A percentile compares a stretch with the other conserved stretches of the same genome.
These are phyloP conservation scores for Ganoderma multipileum DNA, from an alignment of 1,284 basidiomycete genomes.

Conservation along the genomic window DNA sequence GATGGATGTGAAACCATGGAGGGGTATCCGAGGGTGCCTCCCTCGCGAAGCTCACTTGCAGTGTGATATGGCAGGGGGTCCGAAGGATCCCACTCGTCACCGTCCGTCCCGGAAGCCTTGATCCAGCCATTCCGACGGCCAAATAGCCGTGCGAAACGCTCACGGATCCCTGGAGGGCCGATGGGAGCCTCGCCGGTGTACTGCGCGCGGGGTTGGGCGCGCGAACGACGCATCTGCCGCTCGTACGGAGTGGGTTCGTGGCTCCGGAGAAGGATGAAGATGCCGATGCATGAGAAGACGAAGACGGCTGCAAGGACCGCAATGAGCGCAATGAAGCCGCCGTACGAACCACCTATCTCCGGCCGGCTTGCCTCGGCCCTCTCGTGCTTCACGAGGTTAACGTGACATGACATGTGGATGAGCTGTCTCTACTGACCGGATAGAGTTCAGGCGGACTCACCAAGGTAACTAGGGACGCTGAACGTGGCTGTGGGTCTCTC, in stretches of 20 bases:
- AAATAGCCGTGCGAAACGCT: constrained; percentile 37
- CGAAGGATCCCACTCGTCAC: constrained; percentile 40
- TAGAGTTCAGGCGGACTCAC: constrained; percentile 3
- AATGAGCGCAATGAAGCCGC: constrained; percentile 44
- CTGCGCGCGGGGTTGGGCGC: constrained; percentile 23
- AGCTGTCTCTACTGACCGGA: background rate
- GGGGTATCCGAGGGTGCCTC: constrained; percentile 16
- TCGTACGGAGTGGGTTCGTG: constrained; percentile 41
- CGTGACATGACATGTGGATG: background rate
- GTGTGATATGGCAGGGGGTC: constrained; percentile 19
- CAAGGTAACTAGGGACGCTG: constrained; percentile 16
- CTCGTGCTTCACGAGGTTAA: constrained; percentile 15
- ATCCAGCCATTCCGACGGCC: constrained; percentile 38
- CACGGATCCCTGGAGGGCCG: constrained; percentile 36
- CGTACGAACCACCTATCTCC: constrained; percentile 40
- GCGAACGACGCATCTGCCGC: constrained; percentile 35
- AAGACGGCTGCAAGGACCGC: constrained; percentile 42
- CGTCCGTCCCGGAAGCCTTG: constrained; percentile 35
- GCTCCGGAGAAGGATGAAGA: constrained; percentile 45
- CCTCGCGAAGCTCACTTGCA: constrained; percentile 21
- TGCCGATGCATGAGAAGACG: constrained; percentile 41
- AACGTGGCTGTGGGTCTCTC: constrained; percentile 4
- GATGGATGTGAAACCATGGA: constrained; percentile 12
- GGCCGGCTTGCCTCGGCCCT: constrained; percentile 21
- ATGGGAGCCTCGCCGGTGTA: constrained; percentile 32